Conservation (phyloP, 768 basidiomycete genomes). For the Cubamyces sp. region DNA sequence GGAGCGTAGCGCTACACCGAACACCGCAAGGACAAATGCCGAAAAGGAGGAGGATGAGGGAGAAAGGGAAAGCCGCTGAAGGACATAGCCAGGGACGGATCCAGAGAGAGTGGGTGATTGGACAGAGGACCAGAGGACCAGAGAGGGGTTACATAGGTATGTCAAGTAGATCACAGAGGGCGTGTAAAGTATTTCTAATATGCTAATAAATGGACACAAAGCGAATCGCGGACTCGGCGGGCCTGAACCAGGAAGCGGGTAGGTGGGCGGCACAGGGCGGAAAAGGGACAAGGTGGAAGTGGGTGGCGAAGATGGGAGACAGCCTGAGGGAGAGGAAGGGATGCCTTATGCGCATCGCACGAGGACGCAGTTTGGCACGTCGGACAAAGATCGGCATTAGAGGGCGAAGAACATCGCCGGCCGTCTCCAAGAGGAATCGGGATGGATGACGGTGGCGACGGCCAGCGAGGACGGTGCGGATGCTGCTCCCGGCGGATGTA, state of each 20-base stretch:
- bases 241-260: neutral
- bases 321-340: neutral
- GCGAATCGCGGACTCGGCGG: neutral
- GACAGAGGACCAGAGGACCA: too few relatives aligned
- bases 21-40: neutral
- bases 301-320: neutral
- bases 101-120: neutral
- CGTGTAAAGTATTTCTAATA: conserved; percentile 21
- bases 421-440: neutral
- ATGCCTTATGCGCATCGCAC: neutral
- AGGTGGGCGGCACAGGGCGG: neutral
- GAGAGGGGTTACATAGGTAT: conserved; percentile 16
- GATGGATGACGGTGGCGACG: too few relatives aligned
- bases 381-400: neutral
- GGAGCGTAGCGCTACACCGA: neutral
- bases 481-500: neutral
- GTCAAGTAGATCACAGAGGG: conserved; percentile 19
- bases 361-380: too few relatives aligned
- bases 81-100: neutral
- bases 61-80: neutral
- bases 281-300: neutral
- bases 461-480: neutral
- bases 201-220: conserved; percentile 12
- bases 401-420: neutral
- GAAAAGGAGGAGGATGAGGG: neutral